Evolutionary conservation across 768 basidiomycete genomes (phyloP).

Genomic region (Mycena galericulata): DNA sequence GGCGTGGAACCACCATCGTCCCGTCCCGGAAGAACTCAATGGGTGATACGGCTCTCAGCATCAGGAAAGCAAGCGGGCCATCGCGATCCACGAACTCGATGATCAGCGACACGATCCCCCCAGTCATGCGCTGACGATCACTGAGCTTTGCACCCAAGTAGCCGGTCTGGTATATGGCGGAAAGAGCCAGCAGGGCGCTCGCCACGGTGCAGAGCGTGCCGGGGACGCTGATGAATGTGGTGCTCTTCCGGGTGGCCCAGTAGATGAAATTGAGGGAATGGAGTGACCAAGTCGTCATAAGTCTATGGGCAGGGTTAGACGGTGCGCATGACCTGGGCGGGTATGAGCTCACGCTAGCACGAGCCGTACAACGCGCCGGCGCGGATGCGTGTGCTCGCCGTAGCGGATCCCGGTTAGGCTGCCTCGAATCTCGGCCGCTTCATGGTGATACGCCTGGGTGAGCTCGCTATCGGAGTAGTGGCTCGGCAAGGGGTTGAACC

Average conservation of each 20-base stretch:
- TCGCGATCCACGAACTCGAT: background rate
- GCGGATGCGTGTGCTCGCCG: conserved; percentile 2
- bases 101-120: background rate
- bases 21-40: background rate
- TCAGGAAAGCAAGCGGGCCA: background rate
- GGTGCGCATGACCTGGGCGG: background rate
- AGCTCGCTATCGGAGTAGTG: conserved; percentile 6
- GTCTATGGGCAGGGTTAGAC: background rate
- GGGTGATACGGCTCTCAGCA: background rate
- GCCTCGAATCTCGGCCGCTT: background rate
- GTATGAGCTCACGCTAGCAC: background rate
- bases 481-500: background rate
- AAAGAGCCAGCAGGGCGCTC: background rate
- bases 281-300: background rate
- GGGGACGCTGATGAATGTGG: background rate
- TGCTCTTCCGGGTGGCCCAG: conserved; percentile 2
- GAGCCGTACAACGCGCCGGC: background rate
- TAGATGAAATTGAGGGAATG: background rate
- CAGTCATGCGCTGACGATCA: background rate
- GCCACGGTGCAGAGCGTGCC: background rate
- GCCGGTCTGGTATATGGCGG: background rate
- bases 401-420: background rate
- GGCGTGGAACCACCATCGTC: background rate
- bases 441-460: background rate
- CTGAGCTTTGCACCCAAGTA: too few relatives aligned